Conservation (phyloP, 169 alveolate species). For the Eimeria falciformis region DNA sequence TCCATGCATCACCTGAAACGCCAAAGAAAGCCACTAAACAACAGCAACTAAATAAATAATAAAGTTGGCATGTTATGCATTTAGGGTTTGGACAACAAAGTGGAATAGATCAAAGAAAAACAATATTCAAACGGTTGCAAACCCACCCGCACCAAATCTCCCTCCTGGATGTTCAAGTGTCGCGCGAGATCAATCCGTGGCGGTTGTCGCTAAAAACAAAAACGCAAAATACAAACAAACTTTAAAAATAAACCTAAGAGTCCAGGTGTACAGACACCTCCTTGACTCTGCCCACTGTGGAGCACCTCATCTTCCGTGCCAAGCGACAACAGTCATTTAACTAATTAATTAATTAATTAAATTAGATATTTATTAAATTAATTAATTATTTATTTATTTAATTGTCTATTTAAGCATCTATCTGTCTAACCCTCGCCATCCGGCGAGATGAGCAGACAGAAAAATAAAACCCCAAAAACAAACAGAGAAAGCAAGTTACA, state of each 20-base stretch:
- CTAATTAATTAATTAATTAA: too few relatives aligned
- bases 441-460: too few relatives aligned
- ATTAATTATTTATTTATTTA: too few relatives aligned
- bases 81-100: too few relatives aligned
- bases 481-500: too few relatives aligned
- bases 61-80: too few relatives aligned
- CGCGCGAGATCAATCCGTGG: constrained; percentile 85
- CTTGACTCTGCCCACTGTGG: not conserved
- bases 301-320: not conserved
- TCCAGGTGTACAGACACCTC: not conserved
- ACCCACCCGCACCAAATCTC: constrained; percentile 86
- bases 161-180: constrained; percentile 87
- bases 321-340: not conserved
- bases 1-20: constrained; percentile 89
- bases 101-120: not conserved
- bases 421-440: too few relatives aligned
- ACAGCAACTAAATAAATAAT: too few relatives aligned
- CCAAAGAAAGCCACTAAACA: not conserved
- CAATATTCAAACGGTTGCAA: not conserved
- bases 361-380: too few relatives aligned
- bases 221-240: not conserved
- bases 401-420: too few relatives aligned
- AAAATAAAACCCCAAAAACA: too few relatives aligned
- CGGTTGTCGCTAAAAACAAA: constrained; percentile 77
- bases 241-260: too few relatives aligned